Conservation (phyloP, 495 filamentous ascomycete species). For the Talaromyces wortmannii region DNA sequence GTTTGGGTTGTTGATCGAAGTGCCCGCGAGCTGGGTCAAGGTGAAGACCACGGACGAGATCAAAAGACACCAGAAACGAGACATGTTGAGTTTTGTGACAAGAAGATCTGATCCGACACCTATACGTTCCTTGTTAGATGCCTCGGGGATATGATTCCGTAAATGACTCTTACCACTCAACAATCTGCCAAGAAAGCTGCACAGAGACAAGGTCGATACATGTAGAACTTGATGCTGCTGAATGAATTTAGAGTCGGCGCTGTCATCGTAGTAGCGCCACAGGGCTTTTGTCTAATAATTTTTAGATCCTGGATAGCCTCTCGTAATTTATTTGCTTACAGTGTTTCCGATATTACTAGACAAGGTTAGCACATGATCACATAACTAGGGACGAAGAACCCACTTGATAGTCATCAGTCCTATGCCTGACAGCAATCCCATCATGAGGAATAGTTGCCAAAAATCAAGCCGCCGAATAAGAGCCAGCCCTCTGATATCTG, state of each 20-base stretch:
- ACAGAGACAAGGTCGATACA: conserved; percentile 84
- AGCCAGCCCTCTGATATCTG: conserved; percentile 84
- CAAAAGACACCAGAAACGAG: conserved; percentile 84
- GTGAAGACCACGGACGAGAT: conserved; percentile 72
- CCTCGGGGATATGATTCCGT: not conserved
- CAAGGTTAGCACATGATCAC: conserved; percentile 24
- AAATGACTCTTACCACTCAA: conserved; percentile 50
- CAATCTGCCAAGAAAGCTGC: conserved; percentile 76
- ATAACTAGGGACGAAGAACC: conserved; percentile 21
- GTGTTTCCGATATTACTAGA: conserved; percentile 91
- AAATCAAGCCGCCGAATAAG: conserved; percentile 75
- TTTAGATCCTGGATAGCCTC: not conserved
- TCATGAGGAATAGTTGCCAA: conserved; percentile 79
- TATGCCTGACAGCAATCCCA: conserved; percentile 85
- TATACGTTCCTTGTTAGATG: conserved; percentile 12
- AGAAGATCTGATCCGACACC: conserved; percentile 88
- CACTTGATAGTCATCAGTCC: conserved; percentile 99
- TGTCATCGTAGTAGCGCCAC: conserved; percentile 78
- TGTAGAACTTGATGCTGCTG: conserved; percentile 81
- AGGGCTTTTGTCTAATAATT: conserved; percentile 50
- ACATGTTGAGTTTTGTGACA: conserved; percentile 69
- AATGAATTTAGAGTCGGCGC: conserved; percentile 65
- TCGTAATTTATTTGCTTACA: conserved; percentile 28
- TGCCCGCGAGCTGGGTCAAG: conserved; percentile 70
- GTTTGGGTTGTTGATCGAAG: conserved; percentile 75